Percentiles rank a stretch among this genome's conserved stretches.
phyloP scores from a whole-genome alignment of 768 basidiomycete genomes.

The Leccinum barrowsii region DNA sequence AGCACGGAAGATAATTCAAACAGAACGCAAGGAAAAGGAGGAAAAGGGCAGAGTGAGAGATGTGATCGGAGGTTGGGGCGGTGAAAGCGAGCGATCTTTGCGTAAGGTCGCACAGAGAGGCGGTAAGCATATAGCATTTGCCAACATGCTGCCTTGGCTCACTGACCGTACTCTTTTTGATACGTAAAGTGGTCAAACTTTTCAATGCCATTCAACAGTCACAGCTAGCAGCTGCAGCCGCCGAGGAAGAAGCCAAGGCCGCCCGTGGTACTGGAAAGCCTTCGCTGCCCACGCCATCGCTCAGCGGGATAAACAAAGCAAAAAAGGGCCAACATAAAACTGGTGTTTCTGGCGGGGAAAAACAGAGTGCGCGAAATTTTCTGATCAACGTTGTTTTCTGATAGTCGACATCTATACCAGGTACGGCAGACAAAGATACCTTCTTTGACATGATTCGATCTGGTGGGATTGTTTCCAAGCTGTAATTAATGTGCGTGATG shows the following conservation, averaged over 20 bases:
- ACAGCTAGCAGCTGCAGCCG: conserved; percentile 52
- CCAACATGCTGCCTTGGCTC: not conserved
- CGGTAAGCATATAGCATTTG: conserved; percentile 42
- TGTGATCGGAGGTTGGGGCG: conserved; percentile 87
- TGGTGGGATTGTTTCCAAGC: conserved; percentile 74
- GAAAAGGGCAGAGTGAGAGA: conserved; percentile 64
- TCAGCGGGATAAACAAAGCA: conserved; percentile 45
- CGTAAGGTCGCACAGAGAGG: conserved; percentile 85
- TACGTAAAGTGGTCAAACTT: conserved; percentile 64
- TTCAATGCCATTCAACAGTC: conserved; percentile 87
- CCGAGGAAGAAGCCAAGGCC: conserved; percentile 56
- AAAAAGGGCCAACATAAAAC: conserved; percentile 54
- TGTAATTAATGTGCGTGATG: conserved; percentile 28
- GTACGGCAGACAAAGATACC: conserved; percentile 60
- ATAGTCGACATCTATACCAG: conserved; percentile 32
- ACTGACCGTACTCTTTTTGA: not conserved
- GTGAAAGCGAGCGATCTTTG: conserved; percentile 69
- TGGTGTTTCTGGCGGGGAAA: conserved; percentile 50
- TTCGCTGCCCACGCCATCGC: conserved; percentile 60
- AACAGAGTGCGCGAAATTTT: conserved; percentile 47
- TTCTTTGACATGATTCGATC: conserved; percentile 84
- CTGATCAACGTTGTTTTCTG: conserved; percentile 2
- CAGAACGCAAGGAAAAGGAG: conserved; percentile 71
- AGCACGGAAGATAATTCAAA: conserved; percentile 67
- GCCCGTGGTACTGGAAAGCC: conserved; percentile 71